Evolutionary conservation across 495 filamentous ascomycete genomes (phyloP), one percentile per base, ranked within the genome.

Genomic region (Podospora fimiseda): DNA sequence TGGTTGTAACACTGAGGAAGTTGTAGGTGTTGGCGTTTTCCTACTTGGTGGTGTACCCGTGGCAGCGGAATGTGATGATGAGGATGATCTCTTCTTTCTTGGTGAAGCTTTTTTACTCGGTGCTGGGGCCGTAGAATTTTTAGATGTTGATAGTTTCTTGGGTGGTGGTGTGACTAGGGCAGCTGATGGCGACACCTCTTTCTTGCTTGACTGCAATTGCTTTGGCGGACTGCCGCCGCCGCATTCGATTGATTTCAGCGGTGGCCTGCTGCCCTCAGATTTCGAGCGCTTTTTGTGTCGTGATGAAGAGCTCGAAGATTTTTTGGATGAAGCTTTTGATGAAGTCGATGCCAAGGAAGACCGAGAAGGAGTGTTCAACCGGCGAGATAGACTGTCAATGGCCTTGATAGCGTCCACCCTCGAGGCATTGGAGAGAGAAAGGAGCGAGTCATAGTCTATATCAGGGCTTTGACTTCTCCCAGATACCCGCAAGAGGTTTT

Each of bases 371-470:
- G 55, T 58, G 7, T 49, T 55, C 16, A 69, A 48, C 5, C 66
- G 57, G 16, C 60, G 64, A 14, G 68, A 69, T 18, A 71, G 61
- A 11, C 60, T 46, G 27, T 69, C 58, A 24, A 71, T 70, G 16
- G 65, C 49, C 38, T 59, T 59, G 58, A 70, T 65, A 4, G 68
- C 63, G 9, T 68, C 65, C 11, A 57, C 22, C 13, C 66, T 52
- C 0, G 68, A 71, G 2, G 61, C 41, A 43, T 71, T 69, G 0
- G 66, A 71, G 22, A 71, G 52, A 1, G 65, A 52, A 58, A 65
- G 58, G 19, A 71, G 63, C 5, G 68, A 69, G 30, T 60, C 59
- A 48, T 65, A 71, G 57, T 71, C 65, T 45, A 71, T 43, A 22
- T 42, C 57, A 3, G 58, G 50, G 2, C 42, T 48, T 38, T 61